Evolutionary conservation across 1,284 basidiomycete genomes (phyloP), one percentile per base, ranked within the genome.

Genomic region (Leucoagaricus sp.): DNA sequence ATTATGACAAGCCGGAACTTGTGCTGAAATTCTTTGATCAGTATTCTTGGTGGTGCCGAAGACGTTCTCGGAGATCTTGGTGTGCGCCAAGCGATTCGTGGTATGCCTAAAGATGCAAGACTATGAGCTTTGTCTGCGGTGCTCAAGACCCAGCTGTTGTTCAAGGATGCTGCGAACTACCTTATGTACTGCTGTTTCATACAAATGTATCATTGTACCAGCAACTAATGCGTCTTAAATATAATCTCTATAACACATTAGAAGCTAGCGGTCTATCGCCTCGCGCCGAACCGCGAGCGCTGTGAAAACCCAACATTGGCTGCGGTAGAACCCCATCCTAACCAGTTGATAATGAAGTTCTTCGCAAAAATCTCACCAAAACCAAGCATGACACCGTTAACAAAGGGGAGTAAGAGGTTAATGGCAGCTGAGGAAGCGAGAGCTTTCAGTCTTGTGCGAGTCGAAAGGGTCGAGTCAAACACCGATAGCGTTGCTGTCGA

Each of bases 331-430:
- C 72, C 75, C 78, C 78, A 80, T 8, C 79, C 79, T 60, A 81
- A 70, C 79, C 89, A 92, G 15, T 81, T 79, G 50, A 87, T 80
- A 17, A 97, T 75, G 13, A 94, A 82, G 60, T 94, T 89, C 70
- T 94, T 87, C 17, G 96, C 96, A 67, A 98, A 96, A 57, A 99
- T 94, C 75, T 99, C 96, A 23, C 96, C 96, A 67, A 98, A 96
- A 9, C 96, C 96, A 47, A 98, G 85, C 94, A 98, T 97, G 65
- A 98, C 91, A 26, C 96, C 96, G 68, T 98, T 98, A 47, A 98
- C 83, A 70, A 99, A 99, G 0, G 96, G 96, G 41, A 98, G 78
- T 1, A 95, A 73, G 58, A 99, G 73, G 72, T 99, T 98, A 75
- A 98, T 95, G 36, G 91, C 91, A 57, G 98, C 70, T 7, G 91